A percentile compares a stretch with the other conserved stretches of the same genome.
These are phyloP conservation scores for Monosporascus ibericus DNA, from an alignment of 2,329 filamentous ascomycete species.

Conservation along the genomic window DNA sequence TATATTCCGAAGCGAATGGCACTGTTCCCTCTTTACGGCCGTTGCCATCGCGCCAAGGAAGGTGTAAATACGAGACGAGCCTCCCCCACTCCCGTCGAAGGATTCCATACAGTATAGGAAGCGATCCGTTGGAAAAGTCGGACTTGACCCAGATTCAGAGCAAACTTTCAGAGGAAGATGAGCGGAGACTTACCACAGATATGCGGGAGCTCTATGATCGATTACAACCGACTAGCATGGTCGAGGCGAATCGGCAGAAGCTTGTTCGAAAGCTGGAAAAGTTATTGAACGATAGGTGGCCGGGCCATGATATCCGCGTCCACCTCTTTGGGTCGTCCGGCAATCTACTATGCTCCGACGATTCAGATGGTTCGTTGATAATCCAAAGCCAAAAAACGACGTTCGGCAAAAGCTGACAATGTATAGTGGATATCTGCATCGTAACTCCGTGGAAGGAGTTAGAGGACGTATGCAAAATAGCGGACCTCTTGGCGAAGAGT, in stretches of 20 bases:
- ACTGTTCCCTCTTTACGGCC: slow-evolving; percentile 62
- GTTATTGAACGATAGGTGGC: slow-evolving; percentile 87
- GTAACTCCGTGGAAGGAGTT: slow-evolving; percentile 83
- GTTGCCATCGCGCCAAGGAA: slow-evolving; percentile 50
- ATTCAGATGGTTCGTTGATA: slow-evolving; percentile 75
- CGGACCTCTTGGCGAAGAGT: slow-evolving; percentile 80
- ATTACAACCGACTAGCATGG: slow-evolving; percentile 75
- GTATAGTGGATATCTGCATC: slow-evolving; percentile 90
- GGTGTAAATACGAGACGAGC: slow-evolving; percentile 86
- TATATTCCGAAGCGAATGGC: slow-evolving; percentile 82
- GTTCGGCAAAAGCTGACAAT: slow-evolving; percentile 23
- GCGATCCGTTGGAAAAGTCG: slow-evolving; percentile 66
- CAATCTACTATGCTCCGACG: slow-evolving; percentile 87
- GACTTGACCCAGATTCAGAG: slow-evolving; percentile 68
- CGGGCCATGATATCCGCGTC: slow-evolving; percentile 81
- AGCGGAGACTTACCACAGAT: slow-evolving; percentile 68
- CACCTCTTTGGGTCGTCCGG: slow-evolving; percentile 97
- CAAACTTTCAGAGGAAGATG: slow-evolving; percentile 65
- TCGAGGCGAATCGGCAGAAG: slow-evolving; percentile 66
- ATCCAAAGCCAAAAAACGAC: not conserved
- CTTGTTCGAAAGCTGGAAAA: slow-evolving; percentile 84
- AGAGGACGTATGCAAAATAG: slow-evolving; percentile 85
- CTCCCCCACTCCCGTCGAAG: slow-evolving; percentile 74
- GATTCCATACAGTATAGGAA: slow-evolving; percentile 89
- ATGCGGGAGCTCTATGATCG: slow-evolving; percentile 81